Percentiles rank a stretch among this genome's conserved stretches.
Evolutionary conservation across 73 alveolate genomes (phyloP).

Genomic region (Tetrahymena malaccensis): DNA sequence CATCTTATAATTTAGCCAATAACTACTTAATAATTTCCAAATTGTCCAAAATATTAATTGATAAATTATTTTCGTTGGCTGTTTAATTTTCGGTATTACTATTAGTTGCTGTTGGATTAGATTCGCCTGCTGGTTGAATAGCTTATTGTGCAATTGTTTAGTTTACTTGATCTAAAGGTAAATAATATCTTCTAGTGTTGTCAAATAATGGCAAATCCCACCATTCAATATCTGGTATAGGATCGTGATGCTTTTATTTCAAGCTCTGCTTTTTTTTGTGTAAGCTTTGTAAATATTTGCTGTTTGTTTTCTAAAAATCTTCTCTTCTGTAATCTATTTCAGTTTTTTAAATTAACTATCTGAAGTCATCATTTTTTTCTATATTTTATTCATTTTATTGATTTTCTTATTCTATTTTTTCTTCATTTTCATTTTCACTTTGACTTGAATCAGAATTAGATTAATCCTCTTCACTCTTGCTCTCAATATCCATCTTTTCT

Average conservation of each 20-base stretch:
- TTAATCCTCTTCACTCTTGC: not conserved
- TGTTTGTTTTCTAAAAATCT: not conserved
- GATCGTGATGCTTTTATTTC: slow-evolving; percentile 71
- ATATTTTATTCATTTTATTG: not conserved
- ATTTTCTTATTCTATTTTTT: not conserved
- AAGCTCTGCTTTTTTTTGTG: not conserved
- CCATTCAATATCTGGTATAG: slow-evolving; percentile 82
- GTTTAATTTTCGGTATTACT: not conserved
- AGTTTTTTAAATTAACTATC: not conserved
- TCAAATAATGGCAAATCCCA: slow-evolving; percentile 76
- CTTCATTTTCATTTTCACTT: not conserved
- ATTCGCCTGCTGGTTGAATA: not conserved
- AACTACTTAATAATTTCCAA: not conserved
- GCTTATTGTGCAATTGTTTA: not conserved
- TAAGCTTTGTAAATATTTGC: not conserved
- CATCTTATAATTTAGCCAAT: not conserved
- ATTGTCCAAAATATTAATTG: not conserved
- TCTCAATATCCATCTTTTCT: not conserved
- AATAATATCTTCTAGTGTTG: slow-evolving; percentile 17
- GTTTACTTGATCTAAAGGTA: slow-evolving; percentile 5
- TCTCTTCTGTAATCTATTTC: not conserved
- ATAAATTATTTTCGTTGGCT: not conserved
- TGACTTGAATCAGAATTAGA: not conserved
- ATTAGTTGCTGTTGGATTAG: not conserved
- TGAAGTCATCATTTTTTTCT: not conserved